Percentiles rank a stretch among this genome's conserved stretches.
phyloP scores from a whole-genome alignment of 352 stramenopile species.

The Phytophthora nicotianae region DNA sequence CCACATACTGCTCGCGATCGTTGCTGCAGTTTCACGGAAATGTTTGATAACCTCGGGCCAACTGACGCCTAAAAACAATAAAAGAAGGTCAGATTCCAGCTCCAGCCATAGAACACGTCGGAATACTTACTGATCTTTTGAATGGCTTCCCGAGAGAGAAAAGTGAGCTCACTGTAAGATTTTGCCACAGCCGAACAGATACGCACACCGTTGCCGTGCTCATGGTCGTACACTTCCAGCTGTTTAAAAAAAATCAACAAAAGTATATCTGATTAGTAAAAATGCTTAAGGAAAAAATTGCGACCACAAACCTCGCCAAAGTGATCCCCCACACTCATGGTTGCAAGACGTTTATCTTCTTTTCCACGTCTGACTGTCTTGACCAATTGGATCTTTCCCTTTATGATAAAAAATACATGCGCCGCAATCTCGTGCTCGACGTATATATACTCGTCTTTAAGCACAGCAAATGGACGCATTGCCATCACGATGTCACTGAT shows the following conservation, averaged over 20 bases:
- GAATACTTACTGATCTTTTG: slow-evolving; percentile 66
- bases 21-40: slow-evolving; percentile 55
- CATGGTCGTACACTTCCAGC: slow-evolving; percentile 83
- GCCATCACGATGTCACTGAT: slow-evolving; percentile 86
- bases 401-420: slow-evolving; percentile 85
- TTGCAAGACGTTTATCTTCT: slow-evolving; percentile 53
- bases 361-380: slow-evolving; percentile 51
- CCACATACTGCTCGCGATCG: slow-evolving; percentile 51
- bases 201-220: slow-evolving; percentile 83
- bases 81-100: neutral
- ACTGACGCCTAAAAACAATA: slow-evolving; percentile 44
- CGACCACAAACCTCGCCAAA: slow-evolving; percentile 82
- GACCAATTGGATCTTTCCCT: slow-evolving; percentile 71
- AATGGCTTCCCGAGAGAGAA: slow-evolving; percentile 78
- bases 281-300: too few relatives aligned
- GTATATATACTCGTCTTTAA: slow-evolving; percentile 83
- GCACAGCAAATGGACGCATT: slow-evolving; percentile 75
- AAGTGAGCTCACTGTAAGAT: slow-evolving; percentile 80
- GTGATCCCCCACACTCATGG: slow-evolving; percentile 62
- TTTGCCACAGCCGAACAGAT: slow-evolving; percentile 82
- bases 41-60: slow-evolving; percentile 78
- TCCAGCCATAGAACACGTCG: neutral
- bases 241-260: slow-evolving; percentile 22
- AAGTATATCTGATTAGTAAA: too few relatives aligned
- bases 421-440: slow-evolving; percentile 84